Evolutionary conservation across 495 filamentous ascomycete species (phyloP).

Genomic region (Hypoxylon perforatum): DNA sequence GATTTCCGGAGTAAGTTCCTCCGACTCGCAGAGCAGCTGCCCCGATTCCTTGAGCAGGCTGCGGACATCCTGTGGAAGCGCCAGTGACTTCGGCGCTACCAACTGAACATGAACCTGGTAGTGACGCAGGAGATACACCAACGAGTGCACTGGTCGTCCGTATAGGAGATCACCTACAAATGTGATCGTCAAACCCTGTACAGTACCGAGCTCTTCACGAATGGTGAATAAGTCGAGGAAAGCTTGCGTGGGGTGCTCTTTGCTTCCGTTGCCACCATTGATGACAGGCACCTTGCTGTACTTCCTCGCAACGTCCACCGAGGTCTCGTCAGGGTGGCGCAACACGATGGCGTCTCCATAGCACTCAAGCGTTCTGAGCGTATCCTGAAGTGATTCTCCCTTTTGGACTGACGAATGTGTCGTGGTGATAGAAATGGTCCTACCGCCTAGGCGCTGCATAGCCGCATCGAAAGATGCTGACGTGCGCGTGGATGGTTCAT

Average conservation of each 20-base stretch:
- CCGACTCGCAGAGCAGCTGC: constrained; percentile 77
- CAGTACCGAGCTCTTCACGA: constrained; percentile 94
- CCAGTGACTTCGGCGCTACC: constrained; percentile 82
- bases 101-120: constrained; percentile 95
- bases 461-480: constrained; percentile 97
- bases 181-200: constrained; percentile 92
- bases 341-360: constrained; percentile 95
- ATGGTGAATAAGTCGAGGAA: constrained; percentile 99
- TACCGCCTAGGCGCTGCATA: constrained; percentile 95
- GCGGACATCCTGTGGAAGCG: constrained; percentile 78
- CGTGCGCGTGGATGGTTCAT: constrained; percentile 95
- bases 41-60: constrained; percentile 75
- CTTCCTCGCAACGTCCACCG: constrained; percentile 81
- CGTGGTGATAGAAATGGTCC: constrained; percentile 80
- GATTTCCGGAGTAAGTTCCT: constrained; percentile 84
- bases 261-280: constrained; percentile 94
- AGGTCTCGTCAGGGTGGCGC: constrained; percentile 85
- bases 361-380: constrained; percentile 89
- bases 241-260: constrained; percentile 96
- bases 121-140: constrained; percentile 91
- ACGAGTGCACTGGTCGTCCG: constrained; percentile 92
- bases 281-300: constrained; percentile 91
- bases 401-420: constrained; percentile 87
- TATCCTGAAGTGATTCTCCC: constrained; percentile 93
- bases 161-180: constrained; percentile 94